Percentiles rank a stretch among this genome's conserved stretches.
phyloP scores from a whole-genome alignment of 1,284 basidiomycete genomes.

The Microbotryum scabiosae region DNA sequence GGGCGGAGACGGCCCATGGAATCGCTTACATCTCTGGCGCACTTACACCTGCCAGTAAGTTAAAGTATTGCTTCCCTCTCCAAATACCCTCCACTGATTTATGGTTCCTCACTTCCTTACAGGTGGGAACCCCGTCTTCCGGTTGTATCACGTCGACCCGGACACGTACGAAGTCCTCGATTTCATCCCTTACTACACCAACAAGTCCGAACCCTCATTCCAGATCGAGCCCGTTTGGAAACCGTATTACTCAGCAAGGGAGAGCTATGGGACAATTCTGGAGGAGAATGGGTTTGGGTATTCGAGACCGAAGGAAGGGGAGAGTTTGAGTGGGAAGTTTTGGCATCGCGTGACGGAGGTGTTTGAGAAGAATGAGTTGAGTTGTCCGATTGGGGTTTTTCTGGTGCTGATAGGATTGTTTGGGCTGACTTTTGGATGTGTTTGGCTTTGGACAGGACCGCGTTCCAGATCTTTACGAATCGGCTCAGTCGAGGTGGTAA shows the following conservation, averaged over 20 bases:
- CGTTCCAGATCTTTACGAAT: slow-evolving; percentile 24
- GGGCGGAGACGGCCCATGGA: slow-evolving; percentile 48
- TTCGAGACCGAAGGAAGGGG: slow-evolving; percentile 10
- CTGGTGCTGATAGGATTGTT: too few species aligned
- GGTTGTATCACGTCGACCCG: slow-evolving; percentile 50
- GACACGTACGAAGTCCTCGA: slow-evolving; percentile 52
- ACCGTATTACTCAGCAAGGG: slow-evolving; percentile 52
- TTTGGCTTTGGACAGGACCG: slow-evolving; percentile 2
- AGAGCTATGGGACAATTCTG: slow-evolving; percentile 38
- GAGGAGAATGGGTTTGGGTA: neutral
- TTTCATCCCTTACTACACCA: slow-evolving; percentile 41
- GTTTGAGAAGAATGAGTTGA: slow-evolving; percentile 46
- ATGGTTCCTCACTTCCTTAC: neutral
- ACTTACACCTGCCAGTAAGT: slow-evolving; percentile 50
- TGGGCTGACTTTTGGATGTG: neutral
- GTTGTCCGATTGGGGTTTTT: slow-evolving; percentile 38
- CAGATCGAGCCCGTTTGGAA: slow-evolving; percentile 47
- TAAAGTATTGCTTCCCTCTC: too few species aligned
- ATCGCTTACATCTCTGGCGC: slow-evolving; percentile 50
- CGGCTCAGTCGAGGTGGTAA: slow-evolving; percentile 25
- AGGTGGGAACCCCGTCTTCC: slow-evolving; percentile 47
- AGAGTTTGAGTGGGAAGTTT: slow-evolving; percentile 46
- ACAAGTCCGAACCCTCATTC: slow-evolving; percentile 27
- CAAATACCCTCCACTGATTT: neutral
- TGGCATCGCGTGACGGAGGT: slow-evolving; percentile 56